Evolutionary conservation across 345 rosid genomes (phyloP).

Genomic region (Populus tremula): DNA sequence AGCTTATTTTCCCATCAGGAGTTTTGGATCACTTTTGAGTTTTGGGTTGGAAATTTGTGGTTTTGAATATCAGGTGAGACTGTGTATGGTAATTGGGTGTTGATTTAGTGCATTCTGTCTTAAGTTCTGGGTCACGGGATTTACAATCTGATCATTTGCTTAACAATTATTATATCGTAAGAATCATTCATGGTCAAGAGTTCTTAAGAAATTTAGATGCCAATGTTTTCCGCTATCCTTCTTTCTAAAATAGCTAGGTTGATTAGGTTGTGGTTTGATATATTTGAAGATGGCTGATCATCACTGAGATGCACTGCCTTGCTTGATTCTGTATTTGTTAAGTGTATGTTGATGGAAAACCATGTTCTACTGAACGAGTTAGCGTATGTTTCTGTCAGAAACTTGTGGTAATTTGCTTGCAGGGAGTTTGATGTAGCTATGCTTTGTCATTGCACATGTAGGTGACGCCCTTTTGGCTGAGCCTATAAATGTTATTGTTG

Average conservation of each 20-base stretch:
- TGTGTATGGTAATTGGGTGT: background rate
- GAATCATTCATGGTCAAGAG: background rate
- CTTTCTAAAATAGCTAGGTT: background rate
- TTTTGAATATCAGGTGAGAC: background rate
- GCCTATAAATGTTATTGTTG: background rate
- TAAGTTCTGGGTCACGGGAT: background rate
- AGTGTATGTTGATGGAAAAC: background rate
- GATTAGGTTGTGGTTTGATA: background rate
- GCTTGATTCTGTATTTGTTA: background rate
- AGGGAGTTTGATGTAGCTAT: background rate
- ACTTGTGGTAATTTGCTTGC: background rate
- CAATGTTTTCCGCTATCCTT: background rate
- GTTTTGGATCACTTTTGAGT: background rate
- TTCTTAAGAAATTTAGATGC: constrained; percentile 1
- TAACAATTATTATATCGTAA: background rate
- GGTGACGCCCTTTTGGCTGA: background rate
- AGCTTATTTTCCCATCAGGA: background rate
- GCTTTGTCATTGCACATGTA: background rate
- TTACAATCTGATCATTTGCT: background rate
- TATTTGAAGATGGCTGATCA: background rate
- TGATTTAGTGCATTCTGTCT: background rate
- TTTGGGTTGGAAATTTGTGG: background rate
- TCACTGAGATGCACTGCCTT: background rate
- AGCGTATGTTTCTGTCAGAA: background rate
- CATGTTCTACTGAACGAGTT: background rate